Evolutionary conservation across 108 stramenopile genomes (phyloP), one percentile per base, ranked within the genome.

Genomic region (Seminavis robusta): DNA sequence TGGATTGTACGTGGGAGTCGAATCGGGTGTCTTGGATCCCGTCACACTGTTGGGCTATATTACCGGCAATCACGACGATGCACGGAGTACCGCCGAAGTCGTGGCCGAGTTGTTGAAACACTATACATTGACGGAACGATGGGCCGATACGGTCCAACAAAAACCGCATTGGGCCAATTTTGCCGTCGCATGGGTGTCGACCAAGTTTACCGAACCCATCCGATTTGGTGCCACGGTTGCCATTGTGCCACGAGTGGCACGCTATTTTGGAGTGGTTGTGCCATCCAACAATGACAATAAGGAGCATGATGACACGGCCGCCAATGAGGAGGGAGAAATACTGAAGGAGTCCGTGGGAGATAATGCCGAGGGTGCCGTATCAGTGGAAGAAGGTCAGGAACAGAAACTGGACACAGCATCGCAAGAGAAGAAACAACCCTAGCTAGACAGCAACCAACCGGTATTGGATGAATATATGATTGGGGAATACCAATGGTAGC

Each of bases 121-220:
- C 19, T 91, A 78, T 57, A 54, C 87, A 9, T 81, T 70, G 68
- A 84, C 89, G 24, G 61, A 64, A 30, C 56, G 67, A 23, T 71
- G 66, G 6, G 86, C 73, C 2, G 86, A 80, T 0, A 59, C 71
- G 30, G 49, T 94, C 32, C 73, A 77, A 46, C 39, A 67, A 40
- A 85, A 95, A 63, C 95, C 94, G 0, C 61, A 74, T 43, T 57
- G 81, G 40, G 89, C 90, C 3, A 95, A 91, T 75, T 79, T 97
- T 48, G 95, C 65, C 9, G 79, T 97, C 6, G 95, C 97, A 4
- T 97, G 97, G 97, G 67, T 96, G 43, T 71, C 85, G 16, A 79
- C 83, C 43, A 97, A 97, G 50, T 89, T 96, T 50, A 93, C 95
- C 3, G 97, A 97, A 67, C 97, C 97, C 7, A 41, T 96, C 21